Evolutionary conservation across 1,139 yeast genomes (phyloP).

Genomic region (Blastobotrys persicus): DNA sequence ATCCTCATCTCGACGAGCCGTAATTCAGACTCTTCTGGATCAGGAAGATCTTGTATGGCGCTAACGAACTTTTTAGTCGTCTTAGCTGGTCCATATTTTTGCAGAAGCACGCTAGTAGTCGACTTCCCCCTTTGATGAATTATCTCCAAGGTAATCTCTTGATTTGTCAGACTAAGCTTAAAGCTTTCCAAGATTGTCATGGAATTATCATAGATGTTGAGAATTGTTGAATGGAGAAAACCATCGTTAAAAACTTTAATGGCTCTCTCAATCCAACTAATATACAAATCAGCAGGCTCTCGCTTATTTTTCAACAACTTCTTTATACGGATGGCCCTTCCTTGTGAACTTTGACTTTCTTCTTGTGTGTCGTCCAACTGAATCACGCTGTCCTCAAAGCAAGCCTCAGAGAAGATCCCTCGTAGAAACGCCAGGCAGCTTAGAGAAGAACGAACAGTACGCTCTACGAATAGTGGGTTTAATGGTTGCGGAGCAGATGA

Average conservation of each 20-base stretch:
- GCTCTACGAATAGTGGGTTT: background rate
- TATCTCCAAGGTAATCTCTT: background rate
- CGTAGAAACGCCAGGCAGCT: conserved; percentile 7
- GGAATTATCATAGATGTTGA: background rate
- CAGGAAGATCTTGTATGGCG: background rate
- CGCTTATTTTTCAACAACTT: background rate
- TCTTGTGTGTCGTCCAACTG: background rate
- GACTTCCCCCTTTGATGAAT: background rate
- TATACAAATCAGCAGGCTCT: background rate
- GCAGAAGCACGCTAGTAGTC: background rate
- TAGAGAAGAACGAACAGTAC: background rate
- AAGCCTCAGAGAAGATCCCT: conserved; percentile 2
- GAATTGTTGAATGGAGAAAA: background rate
- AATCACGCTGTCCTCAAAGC: background rate
- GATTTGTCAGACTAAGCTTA: background rate
- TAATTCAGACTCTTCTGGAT: background rate
- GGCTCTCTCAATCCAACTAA: background rate
- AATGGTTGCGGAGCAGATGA: too few relatives aligned
- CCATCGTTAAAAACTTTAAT: background rate
- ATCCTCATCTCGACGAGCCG: background rate
- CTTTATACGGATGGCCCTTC: background rate
- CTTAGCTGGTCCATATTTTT: background rate
- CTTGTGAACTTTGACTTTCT: background rate
- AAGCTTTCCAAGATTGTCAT: background rate
- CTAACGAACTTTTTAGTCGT: background rate